phyloP scores from a whole-genome alignment of 768 basidiomycete species.

The Boletus huronensis region DNA sequence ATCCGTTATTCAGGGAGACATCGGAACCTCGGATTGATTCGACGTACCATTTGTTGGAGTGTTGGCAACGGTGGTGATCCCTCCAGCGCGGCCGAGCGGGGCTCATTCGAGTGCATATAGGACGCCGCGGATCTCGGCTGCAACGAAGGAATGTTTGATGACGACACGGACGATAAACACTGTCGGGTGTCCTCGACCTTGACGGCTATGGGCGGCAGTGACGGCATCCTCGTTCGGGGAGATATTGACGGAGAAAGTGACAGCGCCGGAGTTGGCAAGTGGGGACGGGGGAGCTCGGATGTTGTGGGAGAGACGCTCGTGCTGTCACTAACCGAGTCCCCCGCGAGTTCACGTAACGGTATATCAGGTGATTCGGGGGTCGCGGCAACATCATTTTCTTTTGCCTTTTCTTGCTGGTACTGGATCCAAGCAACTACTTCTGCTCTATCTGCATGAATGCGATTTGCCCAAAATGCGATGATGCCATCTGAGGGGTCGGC shows the following conservation, averaged over 20 bases:
- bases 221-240: conserved; percentile 14
- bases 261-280: conserved; percentile 29
- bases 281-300: conserved; percentile 13
- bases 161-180: neutral
- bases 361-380: conserved; percentile 15
- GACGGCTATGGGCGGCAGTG: conserved; percentile 31
- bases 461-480: conserved; percentile 26
- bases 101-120: neutral
- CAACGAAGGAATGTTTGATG: neutral
- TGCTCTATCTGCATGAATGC: conserved; percentile 15
- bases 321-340: neutral
- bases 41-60: conserved; percentile 5
- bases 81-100: neutral
- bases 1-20: neutral
- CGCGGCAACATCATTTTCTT: neutral
- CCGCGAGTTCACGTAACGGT: neutral
- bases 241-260: conserved; percentile 21
- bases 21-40: neutral
- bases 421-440: conserved; percentile 26
- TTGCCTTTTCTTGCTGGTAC: conserved; percentile 29
- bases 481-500: conserved; percentile 18
- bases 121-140: neutral
- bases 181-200: conserved; percentile 22
- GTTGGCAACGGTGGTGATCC: conserved; percentile 4
- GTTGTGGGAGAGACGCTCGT: conserved; percentile 17